Evolutionary conservation across 2,329 filamentous ascomycete genomes (phyloP), one percentile per base, ranked within the genome.

Genomic region (Triangularia verruculosa): DNA sequence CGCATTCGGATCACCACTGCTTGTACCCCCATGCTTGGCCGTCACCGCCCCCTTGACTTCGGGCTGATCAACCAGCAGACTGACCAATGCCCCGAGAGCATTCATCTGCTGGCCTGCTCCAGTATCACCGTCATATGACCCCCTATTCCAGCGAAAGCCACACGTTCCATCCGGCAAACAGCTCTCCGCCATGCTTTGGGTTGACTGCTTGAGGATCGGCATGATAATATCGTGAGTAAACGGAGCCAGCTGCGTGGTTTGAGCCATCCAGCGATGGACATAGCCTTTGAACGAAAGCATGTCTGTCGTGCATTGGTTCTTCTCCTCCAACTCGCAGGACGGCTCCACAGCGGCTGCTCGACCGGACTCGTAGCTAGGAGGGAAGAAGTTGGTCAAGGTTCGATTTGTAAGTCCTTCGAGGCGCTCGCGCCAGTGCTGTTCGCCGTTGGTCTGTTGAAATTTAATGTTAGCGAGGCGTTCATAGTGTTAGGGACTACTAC

Each of bases 241-340:
- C 0, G 83, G 83, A 1, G 82, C 81, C 17, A 86, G 62, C 59
- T 82, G 73, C 0, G 79, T 77, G 1, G 79, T 78, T 7, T 79
- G 77, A 2, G 79, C 80, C 64, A 86, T 75, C 76, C 80, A 82
- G 9, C 80, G 78, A 22, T 80, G 76, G 28, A 87, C 76, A 53
- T 84, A 80, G 2, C 82, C 84, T 68, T 86, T 86, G 78, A 86
- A 87, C 8, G 82, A 81, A 65, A 79, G 78, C 72, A 86, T 82
- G 68, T 89, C 87, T 54, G 78, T 77, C 71, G 83, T 83, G 75
- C 86, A 89, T 9, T 74, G 79, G 17, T 67, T 67, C 0, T 76
- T 75, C 39, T 70, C 65, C 4, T 81, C 76, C 15, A 80, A 73
- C 73, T 89, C 86, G 56, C 78, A 80, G 71, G 87, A 80, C 66